Evolutionary conservation across 768 basidiomycete species (phyloP), one percentile per base, ranked within the genome.

Genomic region (Tylopilus plumbeoviolaceoides): DNA sequence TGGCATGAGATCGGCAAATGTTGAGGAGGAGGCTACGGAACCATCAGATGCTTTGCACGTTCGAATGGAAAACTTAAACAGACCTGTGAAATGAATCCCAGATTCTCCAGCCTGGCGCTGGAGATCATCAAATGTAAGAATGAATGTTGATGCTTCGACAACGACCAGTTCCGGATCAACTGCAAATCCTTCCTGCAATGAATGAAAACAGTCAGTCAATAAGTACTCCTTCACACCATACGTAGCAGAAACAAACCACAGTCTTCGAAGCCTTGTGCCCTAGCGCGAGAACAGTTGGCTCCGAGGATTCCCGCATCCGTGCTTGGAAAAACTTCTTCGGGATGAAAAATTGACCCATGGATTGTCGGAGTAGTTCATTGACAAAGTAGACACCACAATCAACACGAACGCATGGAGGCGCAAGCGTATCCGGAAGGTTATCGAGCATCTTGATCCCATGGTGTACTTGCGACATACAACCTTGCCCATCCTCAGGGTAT

Each of bases 401-500:
- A 1, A 60, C 48, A 10, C 42, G 56, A 12, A 70, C 60, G 51
- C 62, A 61, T 0, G 64, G 71, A 4, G 65, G 64, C 1, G 59
- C 51, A 31, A n/a, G n/a, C n/a, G n/a, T n/a, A n/a, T n/a, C n/a
- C n/a, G n/a, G n/a, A n/a, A n/a, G n/a, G n/a, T n/a, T n/a, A n/a
- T n/a, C n/a, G n/a, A n/a, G n/a, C n/a, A n/a, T n/a, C n/a, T n/a
- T n/a, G n/a, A n/a, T n/a, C n/a, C n/a, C n/a, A n/a, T n/a, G n/a
- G n/a, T n/a, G n/a, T n/a, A n/a, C n/a, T n/a, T n/a, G n/a, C n/a
- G n/a, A n/a, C n/a, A n/a, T n/a, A n/a, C n/a, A n/a, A 67, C 46
- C 48, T 7, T 53, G 50, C 2, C 55, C 53, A 30, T 69, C 65
- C 44, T 67, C 59, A 1, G 69, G 66, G 40, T 70, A 71, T 21